Base-by-base conservation (phyloP, 2,329 filamentous ascomycete genomes). In the Cyphellophora europaea region DNA sequence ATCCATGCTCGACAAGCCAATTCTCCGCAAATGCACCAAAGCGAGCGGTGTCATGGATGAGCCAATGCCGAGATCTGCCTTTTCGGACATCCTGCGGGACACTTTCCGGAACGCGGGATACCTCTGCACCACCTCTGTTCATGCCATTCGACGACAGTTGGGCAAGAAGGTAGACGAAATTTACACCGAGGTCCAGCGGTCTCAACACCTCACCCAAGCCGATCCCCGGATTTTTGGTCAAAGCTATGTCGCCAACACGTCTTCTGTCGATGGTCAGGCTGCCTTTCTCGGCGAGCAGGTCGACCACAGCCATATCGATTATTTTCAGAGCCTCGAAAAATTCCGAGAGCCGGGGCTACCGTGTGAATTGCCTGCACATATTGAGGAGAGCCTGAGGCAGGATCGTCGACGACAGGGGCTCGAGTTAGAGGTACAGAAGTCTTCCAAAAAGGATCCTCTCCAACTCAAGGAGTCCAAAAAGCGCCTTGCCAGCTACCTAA, bases 351-450 rank as follows among this genome's bases (percentile, higher is more conserved):
- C 25, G 5, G 42, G 39, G 10, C 30, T 46, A n/a, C 43, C 43
- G 4, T 19, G 15, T 30, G 14, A 37, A 25, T 32, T 46, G 5
- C 39, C 39, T 15, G 31, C 34, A 6, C 38, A 33, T 12, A 28
- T 42, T n/a, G 37, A 40, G n/a, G 30, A 45, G 14, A 19, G 32
- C 10, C 27, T 46, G 18, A 32, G 37, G 29, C 27, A 39, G 2
- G 37, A 45, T 35, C 6, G 25, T 3, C 25, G 25, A 32, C 31
- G 6, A 33, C 30, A 34, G 70, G 70, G 14, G 15, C 39, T 40
- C 5, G 27, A 43, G 31, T 17, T 11, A 17, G 35, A 43, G 30
- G 38, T 35, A 5, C 37, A 19, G 19, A 18, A 15, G 11, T 21
- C 19, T 37, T 30, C 23, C 23, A 16, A 17, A 5, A n/a, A 19